These are phyloP conservation scores for Trichoderma cornu-damae DNA, from an alignment of 2,329 filamentous ascomycete species.

Conservation along the genomic window DNA sequence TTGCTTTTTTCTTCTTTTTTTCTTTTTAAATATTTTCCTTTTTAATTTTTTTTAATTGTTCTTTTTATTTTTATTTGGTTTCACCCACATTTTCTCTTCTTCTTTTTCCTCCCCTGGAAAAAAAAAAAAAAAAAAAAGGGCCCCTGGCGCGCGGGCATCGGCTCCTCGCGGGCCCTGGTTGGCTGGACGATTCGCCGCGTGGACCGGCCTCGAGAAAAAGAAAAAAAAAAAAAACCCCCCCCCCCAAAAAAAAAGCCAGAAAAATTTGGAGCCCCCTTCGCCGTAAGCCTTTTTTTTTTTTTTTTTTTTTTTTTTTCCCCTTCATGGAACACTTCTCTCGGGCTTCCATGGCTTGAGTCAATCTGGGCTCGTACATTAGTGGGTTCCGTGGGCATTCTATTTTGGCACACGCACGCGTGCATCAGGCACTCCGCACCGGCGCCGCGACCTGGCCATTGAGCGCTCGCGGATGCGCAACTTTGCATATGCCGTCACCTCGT, in stretches of 20 bases:
- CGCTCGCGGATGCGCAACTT: slow-evolving; percentile 4
- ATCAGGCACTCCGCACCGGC: slow-evolving; percentile 6
- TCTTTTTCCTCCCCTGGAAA: neutral
- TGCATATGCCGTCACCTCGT: slow-evolving; percentile 1
- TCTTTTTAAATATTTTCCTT: neutral
- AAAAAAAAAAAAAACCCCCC: no score
- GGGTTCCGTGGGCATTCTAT: slow-evolving; percentile 9
- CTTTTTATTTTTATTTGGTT: no score
- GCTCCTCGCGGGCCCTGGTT: neutral
- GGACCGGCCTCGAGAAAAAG: neutral
- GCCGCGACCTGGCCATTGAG: slow-evolving; percentile 1
- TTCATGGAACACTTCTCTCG: slow-evolving; percentile 17
- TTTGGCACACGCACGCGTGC: slow-evolving; percentile 6
- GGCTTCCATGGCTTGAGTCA: slow-evolving; percentile 15
- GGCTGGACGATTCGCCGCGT: neutral
- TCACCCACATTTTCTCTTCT: neutral
- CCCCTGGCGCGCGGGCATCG: no score
- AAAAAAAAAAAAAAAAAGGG: no score
- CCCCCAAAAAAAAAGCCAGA: neutral
- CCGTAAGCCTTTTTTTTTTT: slow-evolving; percentile 20
- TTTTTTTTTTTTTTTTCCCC: no score
- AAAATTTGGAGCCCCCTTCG: slow-evolving; percentile 10
- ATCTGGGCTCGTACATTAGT: slow-evolving; percentile 12
- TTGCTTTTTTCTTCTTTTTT: neutral
- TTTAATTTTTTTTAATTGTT: no score